A percentile compares a stretch with the other conserved stretches of the same genome.
These are phyloP conservation scores for Skeletonema potamos DNA, from an alignment of 108 stramenopile species.

Conservation along the genomic window DNA sequence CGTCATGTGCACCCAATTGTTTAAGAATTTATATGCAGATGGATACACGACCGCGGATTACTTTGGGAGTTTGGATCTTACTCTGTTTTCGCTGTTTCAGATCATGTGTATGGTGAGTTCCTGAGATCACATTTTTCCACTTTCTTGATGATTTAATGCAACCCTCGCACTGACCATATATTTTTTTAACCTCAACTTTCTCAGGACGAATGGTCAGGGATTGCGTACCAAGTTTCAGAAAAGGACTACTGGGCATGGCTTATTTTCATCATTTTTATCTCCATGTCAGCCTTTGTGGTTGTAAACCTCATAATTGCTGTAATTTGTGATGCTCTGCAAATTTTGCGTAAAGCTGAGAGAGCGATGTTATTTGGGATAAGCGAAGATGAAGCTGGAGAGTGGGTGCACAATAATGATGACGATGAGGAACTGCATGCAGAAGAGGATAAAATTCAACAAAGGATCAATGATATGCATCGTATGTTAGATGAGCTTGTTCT, in stretches of 20 bases:
- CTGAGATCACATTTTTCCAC: neutral
- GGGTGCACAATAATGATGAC: neutral
- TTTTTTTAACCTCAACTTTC: neutral
- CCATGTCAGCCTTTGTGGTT: constrained; percentile 39
- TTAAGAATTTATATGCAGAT: constrained; percentile 24
- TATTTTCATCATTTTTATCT: constrained; percentile 33
- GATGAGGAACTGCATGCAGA: neutral
- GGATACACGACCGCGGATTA: constrained; percentile 43
- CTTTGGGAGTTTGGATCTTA: constrained; percentile 50
- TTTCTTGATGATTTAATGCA: neutral
- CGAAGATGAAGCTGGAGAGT: constrained; percentile 2
- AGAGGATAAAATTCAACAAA: neutral
- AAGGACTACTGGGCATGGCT: constrained; percentile 40
- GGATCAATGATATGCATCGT: constrained; percentile 9
- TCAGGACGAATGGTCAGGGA: constrained; percentile 44
- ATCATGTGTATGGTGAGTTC: constrained; percentile 49
- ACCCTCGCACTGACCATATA: neutral
- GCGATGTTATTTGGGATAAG: constrained; percentile 10
- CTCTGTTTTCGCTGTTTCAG: constrained; percentile 59
- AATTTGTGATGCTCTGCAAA: constrained; percentile 43
- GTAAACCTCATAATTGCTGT: constrained; percentile 50
- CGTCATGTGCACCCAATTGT: constrained; percentile 48
- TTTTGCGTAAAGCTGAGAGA: constrained; percentile 13
- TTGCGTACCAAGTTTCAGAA: constrained; percentile 39
- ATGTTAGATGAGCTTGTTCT: constrained; percentile 24